Evolutionary conservation across 2,329 filamentous ascomycete species (phyloP), one percentile per base, ranked within the genome.

Genomic region (Pseudodiploospora longispora): DNA sequence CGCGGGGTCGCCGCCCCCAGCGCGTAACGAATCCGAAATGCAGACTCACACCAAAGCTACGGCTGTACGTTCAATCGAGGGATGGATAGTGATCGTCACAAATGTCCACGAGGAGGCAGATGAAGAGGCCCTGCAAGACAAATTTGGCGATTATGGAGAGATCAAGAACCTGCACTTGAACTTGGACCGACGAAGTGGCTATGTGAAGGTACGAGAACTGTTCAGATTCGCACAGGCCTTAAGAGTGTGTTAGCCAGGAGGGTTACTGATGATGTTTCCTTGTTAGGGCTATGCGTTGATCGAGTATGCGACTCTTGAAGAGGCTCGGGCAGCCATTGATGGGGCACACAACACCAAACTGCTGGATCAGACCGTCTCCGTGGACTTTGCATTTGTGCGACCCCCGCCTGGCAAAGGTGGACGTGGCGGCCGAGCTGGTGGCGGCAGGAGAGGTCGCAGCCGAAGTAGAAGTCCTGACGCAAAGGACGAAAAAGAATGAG

Each of bases 81-180:
- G 87, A 55, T 93, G 87, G 87, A 93, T 93, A 64, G 74, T 93
- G 58, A 81, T 88, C 50, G 86, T 87, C 52, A 90, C 86, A 42
- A 93, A 93, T 59, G 83, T 93, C 31, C 87, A 93, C 68, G 87
- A 93, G 61, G 87, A 93, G 64, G 85, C 87, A 40, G 85, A 83
- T 55, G 87, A 93, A 67, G 87, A 93, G 69, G 82, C 86, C 38
- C 64, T 93, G 45, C 84, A 85, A 57, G 87, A 93, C 62, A 75
- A 81, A 63, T 93, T 93, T 62, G 84, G 80, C 57, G 87, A 93
- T 56, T 93, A 77, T 59, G 87, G 87, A 55, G 85, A 91, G 66
- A 87, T 93, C 58, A 89, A 89, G 74, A 93, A 93, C 59, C 62
- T 91, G 59, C 87, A 93, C 59, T 66, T 93, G 60, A 93, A 93